These are phyloP conservation scores for Aspergillus viridinutans DNA, from an alignment of 2,329 filamentous ascomycete species.

Conservation along the genomic window DNA sequence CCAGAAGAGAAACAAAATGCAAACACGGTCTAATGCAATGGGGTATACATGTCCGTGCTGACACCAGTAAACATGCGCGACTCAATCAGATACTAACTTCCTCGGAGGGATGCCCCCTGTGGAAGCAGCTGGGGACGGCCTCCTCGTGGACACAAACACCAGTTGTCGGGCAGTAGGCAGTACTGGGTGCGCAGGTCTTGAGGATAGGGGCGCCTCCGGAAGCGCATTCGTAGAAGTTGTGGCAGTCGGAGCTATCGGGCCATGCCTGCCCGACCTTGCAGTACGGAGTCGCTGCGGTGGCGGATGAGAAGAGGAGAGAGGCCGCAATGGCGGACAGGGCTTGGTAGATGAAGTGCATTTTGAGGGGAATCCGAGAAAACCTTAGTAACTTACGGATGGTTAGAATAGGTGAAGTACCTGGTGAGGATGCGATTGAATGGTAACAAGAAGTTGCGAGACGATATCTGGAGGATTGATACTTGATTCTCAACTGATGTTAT, in stretches of 20 bases:
- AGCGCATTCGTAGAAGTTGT: conserved; percentile 9
- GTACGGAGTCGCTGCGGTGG: neutral
- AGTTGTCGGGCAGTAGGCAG: conserved; percentile 4
- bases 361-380: neutral
- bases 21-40: too few species aligned
- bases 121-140: neutral
- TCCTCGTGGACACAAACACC: conserved; percentile 6
- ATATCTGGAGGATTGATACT: neutral
- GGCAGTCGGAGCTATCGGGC: conserved; percentile 6
- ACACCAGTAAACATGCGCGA: too few species aligned
- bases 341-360: neutral
- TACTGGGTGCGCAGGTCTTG: conserved; percentile 9
- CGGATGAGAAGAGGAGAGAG: neutral
- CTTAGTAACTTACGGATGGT: neutral
- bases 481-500: neutral
- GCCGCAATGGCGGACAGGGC: neutral
- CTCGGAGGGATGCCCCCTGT: neutral
- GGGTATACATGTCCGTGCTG: too few species aligned
- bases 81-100: too few species aligned
- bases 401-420: neutral
- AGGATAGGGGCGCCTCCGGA: conserved; percentile 4
- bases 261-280: conserved; percentile 1
- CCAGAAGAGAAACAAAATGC: too few species aligned
- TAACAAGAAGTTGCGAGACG: neutral
- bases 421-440: neutral